Base-by-base conservation (phyloP, 768 basidiomycete genomes). In the Termitomyces bulborhizus region DNA sequence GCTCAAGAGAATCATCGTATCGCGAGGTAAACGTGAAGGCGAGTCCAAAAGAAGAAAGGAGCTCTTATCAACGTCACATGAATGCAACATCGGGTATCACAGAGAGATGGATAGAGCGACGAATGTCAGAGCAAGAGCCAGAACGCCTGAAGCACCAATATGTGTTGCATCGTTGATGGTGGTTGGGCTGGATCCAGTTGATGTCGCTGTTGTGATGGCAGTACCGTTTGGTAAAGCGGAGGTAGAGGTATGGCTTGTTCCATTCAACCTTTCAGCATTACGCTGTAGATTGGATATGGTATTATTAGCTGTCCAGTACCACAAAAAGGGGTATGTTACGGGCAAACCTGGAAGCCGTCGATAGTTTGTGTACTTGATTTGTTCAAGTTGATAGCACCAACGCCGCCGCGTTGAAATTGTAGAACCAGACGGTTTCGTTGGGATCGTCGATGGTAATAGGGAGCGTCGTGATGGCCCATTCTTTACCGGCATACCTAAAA, bases 311-410 rank as follows among this genome's bases (percentile, higher is more conserved):
- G n/a, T n/a, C n/a, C n/a, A n/a, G 15, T 16, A 36, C 7, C 18
- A 16, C 11, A 46, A 46, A 36, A n/a, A 7, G 32, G 16, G n/a
- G 26, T 2, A 7, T 24, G 29, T 4, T 6, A 46, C 27, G 18
- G 60, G 78, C 31, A 29, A 12, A 42, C 80, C 64, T 68, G 65
- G 61, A 83, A 83, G 40, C 71, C 76, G 41, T 69, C 70, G 4
- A 75, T 57, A 15, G 76, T 75, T 64, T 76, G 64, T 27, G 70
- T 70, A 45, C 69, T 74, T 21, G 72, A 73, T 24, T 66, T 68
- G 57, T 84, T 81, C 55, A 73, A 60, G 61, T 86, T 85, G 61
- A 86, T 80, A 9, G 68, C 84, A 40, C 84, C 84, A 43, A 85
- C 83, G 32, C 81, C 83, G 49, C 83, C 84, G 76, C 77, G 58